Percentiles rank a stretch among this genome's conserved stretches.
Evolutionary conservation across 495 filamentous ascomycete species (phyloP).

Genomic region (Trichoderma orchidacearum): DNA sequence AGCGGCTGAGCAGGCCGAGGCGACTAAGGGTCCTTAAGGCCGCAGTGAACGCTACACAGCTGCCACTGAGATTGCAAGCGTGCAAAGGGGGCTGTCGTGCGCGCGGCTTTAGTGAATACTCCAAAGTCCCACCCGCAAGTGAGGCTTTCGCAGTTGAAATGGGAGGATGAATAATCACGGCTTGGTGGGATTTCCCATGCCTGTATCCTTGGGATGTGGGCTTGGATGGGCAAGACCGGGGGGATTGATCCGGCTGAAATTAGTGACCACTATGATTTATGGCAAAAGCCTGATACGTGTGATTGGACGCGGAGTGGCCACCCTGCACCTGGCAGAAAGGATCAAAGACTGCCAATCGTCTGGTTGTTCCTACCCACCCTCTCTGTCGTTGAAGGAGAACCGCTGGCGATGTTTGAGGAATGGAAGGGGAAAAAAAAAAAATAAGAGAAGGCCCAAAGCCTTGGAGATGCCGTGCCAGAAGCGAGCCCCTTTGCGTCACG

Average conservation of each 20-base stretch:
- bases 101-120: not conserved
- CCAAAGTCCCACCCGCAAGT: not conserved
- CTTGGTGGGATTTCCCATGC: not conserved
- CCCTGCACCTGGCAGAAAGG: not conserved
- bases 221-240: not conserved
- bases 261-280: not conserved
- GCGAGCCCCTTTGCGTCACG: not conserved
- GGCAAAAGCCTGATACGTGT: not conserved
- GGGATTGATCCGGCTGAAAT: not conserved
- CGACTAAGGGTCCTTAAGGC: not conserved
- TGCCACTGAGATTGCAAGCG: no score
- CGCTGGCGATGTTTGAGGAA: no score
- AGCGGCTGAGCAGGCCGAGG: not conserved
- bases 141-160: not conserved
- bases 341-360: not conserved
- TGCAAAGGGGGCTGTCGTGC: not conserved
- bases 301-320: not conserved
- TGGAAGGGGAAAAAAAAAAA: not conserved
- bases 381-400: no score
- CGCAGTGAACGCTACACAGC: not conserved
- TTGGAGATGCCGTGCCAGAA: not conserved
- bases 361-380: not conserved
- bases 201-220: not conserved
- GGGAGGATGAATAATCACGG: conserved; percentile 1
- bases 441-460: not conserved